Evolutionary conservation across 768 basidiomycete genomes (phyloP), one percentile per base, ranked within the genome.

Genomic region (Calvatia gigantea): DNA sequence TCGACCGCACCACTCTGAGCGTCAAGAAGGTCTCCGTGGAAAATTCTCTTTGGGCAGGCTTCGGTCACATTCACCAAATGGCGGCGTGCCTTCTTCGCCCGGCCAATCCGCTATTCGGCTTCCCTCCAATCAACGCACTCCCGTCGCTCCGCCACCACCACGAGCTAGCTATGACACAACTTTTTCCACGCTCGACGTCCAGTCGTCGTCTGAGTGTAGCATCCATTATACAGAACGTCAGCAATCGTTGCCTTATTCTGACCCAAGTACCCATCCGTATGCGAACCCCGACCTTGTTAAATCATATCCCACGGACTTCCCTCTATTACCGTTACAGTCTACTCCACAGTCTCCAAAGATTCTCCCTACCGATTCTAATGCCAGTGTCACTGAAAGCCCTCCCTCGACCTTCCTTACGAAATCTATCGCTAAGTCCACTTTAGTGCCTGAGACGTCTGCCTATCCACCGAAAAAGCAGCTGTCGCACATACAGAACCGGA

Each of bases 241-340:
- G 15, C 35, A 62, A 23, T 56, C 63, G 17, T 56, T 61, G 15
- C 63, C 65, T 60, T 68, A 66, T 55, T 63, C 65, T 38, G 73
- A 72, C 57, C 76, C 76, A 59, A 11, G 65, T 35, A 64, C 79
- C 35, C 90, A 92, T 70, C 90, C 90, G 25, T 92, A 90, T 65
- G 90, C 90, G 50, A 90, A 91, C 62, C 89, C 89, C 6, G 86
- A 90, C 58, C 72, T 88, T 42, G 80, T 79, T 29, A 66, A 70
- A 25, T 70, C 71, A 33, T 67, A 72, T 46, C 65, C 74, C 52
- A 61, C 73, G 42, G 72, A 72, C 45, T 61, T 62, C 52, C 62
- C 64, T 25, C 59, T 65, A n/a, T 65, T 70, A 33, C 64, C 69
- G 37, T 59, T 64, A 29, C 67, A 67, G 11, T 52, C 71, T 47